Percentiles rank a stretch among this genome's conserved stretches.
Conservation (phyloP, 2,329 filamentous ascomycete species). For the Microascus cirrosus region DNA sequence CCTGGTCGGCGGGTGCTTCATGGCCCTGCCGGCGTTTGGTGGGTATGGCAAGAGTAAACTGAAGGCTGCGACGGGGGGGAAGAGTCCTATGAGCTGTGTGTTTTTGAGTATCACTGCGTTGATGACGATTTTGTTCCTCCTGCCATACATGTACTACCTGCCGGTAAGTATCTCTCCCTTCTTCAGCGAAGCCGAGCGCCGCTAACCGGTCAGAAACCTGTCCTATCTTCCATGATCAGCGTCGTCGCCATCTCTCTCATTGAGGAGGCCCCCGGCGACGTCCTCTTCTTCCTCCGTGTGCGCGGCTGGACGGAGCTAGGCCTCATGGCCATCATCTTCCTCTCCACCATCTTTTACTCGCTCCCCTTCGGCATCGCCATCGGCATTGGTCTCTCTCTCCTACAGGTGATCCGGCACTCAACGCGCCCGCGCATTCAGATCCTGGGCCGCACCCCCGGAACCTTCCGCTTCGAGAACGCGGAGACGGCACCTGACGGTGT, state of each 20-base stretch:
- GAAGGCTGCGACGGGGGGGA: constrained; percentile 82
- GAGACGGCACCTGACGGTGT: constrained; percentile 61
- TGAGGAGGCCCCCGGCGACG: constrained; percentile 88
- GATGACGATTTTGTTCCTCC: constrained; percentile 66
- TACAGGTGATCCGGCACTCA: constrained; percentile 81
- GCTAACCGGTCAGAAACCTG: constrained; percentile 59
- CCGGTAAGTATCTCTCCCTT: constrained; percentile 55
- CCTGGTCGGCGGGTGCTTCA: constrained; percentile 82
- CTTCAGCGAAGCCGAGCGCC: neutral
- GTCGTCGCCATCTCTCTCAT: constrained; percentile 91
- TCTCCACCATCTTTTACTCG: constrained; percentile 90
- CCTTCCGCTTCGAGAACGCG: constrained; percentile 76
- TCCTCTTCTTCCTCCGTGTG: constrained; percentile 79
- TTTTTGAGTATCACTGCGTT: constrained; percentile 76
- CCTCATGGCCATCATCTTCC: constrained; percentile 83
- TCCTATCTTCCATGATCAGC: constrained; percentile 86
- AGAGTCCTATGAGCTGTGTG: constrained; percentile 87
- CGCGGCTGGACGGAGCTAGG: constrained; percentile 75
- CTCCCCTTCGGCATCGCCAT: constrained; percentile 88
- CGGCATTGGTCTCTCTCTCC: constrained; percentile 79
- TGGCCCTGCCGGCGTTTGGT: constrained; percentile 86
- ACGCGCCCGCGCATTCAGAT: constrained; percentile 95
- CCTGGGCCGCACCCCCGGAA: constrained; percentile 76
- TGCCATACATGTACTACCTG: constrained; percentile 90
- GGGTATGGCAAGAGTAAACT: constrained; percentile 95